Percentiles rank a stretch among this genome's conserved stretches.
phyloP scores from a whole-genome alignment of 2,329 filamentous ascomycete species.

The Alternaria consortialis region DNA sequence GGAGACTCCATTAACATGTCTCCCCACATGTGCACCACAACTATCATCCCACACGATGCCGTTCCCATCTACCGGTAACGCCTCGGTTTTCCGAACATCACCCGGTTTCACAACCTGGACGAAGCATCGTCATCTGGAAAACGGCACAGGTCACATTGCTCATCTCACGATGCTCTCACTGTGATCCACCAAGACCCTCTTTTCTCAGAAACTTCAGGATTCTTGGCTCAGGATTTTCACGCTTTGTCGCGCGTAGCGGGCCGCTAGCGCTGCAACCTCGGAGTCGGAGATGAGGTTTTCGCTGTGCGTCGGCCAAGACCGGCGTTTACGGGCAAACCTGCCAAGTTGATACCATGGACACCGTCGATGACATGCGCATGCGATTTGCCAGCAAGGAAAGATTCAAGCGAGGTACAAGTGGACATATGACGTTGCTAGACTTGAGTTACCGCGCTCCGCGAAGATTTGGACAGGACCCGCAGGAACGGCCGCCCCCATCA shows the following conservation, averaged over 20 bases:
- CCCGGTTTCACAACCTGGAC: slow-evolving; percentile 21
- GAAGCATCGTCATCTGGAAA: slow-evolving; percentile 6
- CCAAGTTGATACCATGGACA: slow-evolving; percentile 1
- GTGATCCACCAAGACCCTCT: slow-evolving; percentile 32
- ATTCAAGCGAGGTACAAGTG: background rate
- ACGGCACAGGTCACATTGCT: slow-evolving; percentile 13
- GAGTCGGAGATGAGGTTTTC: slow-evolving; percentile 25
- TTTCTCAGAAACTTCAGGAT: slow-evolving; percentile 30
- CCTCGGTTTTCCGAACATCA: slow-evolving; percentile 22
- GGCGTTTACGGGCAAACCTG: slow-evolving; percentile 16
- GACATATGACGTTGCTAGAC: background rate
- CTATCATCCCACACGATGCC: slow-evolving; percentile 12
- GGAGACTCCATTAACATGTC: slow-evolving; percentile 7
- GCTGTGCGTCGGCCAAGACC: slow-evolving; percentile 32
- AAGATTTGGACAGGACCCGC: background rate
- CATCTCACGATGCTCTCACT: slow-evolving; percentile 13
- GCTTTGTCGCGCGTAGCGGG: slow-evolving; percentile 21
- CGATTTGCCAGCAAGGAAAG: background rate
- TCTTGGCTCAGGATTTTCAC: slow-evolving; percentile 24
- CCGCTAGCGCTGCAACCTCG: slow-evolving; percentile 37
- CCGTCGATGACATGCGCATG: background rate
- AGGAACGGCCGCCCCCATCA: background rate
- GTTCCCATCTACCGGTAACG: slow-evolving; percentile 4
- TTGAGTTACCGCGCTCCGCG: background rate
- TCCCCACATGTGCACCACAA: slow-evolving; percentile 11